Base-by-base conservation (phyloP, 768 basidiomycete genomes). In the Russula earlei region DNA sequence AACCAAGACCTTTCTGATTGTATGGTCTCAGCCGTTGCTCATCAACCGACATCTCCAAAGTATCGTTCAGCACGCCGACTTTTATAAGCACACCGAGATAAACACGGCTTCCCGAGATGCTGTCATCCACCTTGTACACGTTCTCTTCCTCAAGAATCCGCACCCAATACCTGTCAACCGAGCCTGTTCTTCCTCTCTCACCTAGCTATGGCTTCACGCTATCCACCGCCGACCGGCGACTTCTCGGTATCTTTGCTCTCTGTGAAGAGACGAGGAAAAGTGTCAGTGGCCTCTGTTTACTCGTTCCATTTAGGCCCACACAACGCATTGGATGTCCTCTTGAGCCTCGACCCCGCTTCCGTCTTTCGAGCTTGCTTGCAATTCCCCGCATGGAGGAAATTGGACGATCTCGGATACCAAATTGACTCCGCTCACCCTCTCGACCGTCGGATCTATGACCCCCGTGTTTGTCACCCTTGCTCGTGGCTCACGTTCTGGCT, bases 151-250 rank as follows among this genome's bases (percentile, higher is more conserved):
- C 53, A 75, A 84, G 14, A 84, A 93, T 64, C 89, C 92, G 0
- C n/a, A n/a, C 69, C 75, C 12, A 91, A 91, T 63, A 86, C 91
- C 2, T 94, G 89, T 64, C 94, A 95, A 66, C 77, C 84, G 10
- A 85, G 80, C 3, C 90, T 61, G 70, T 94, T 43, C 83, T 88
- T 44, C 90, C 89, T 1, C 74, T 98, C 33, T 68, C 87, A 42
- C 72, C 70, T 19, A 71, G 92, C 1, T 97, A 97, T 66, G 70
- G 77, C 10, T 94, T 87, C 1, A 87, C 87, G 0, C 67, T 87
- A n/a, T 78, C 82, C 0, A 47, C 58, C 1, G 61, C 85, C 1
- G 94, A 97, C 66, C 74, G 77, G 25, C 71, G 73, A 27, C 72
- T 97, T 2, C 71, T 96, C 5, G 77, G 81, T 1, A 78, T 96